Conservation (phyloP, 176 grass and related monocot genomes). For the Phoenix roebelenii region DNA sequence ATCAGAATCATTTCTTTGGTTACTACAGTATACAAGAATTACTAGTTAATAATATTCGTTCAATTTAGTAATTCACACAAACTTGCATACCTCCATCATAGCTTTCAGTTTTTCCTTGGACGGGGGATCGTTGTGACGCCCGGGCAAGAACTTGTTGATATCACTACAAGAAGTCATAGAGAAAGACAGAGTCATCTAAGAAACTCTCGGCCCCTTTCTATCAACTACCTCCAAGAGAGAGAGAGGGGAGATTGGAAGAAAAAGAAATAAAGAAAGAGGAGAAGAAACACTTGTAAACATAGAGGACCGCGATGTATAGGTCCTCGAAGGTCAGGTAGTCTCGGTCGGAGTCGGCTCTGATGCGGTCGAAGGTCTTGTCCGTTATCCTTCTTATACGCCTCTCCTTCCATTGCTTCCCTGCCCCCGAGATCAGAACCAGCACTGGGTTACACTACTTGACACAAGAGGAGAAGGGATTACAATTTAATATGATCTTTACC, state of each 20-base stretch:
- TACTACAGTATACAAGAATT: too few species aligned
- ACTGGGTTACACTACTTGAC: too few species aligned
- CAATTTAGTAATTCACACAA: too few species aligned
- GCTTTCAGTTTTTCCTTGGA: constrained; percentile 65
- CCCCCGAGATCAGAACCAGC: too few species aligned
- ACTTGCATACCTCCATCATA: constrained; percentile 46
- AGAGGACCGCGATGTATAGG: constrained; percentile 91
- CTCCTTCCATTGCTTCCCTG: constrained; percentile 9
- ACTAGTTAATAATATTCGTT: too few species aligned
- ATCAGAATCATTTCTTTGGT: too few species aligned
- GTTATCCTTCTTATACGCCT: constrained; percentile 4
- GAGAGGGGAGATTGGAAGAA: not conserved
- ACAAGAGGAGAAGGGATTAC: too few species aligned
- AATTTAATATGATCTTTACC: too few species aligned
- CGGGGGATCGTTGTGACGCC: constrained; percentile 81
- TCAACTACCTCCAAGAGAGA: not conserved
- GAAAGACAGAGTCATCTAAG: too few species aligned
- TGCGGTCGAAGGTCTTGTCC: constrained; percentile 2
- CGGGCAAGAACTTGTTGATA: constrained; percentile 88
- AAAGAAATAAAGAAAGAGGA: not conserved
- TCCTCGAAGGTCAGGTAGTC: constrained; percentile 67
- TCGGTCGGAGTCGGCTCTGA: not conserved
- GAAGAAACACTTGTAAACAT: constrained; percentile 69
- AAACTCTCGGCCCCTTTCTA: not conserved
- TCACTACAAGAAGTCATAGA: constrained; percentile 29